phyloP scores from a whole-genome alignment of 2,329 filamentous ascomycete species.

The Colletotrichum tropicale region DNA sequence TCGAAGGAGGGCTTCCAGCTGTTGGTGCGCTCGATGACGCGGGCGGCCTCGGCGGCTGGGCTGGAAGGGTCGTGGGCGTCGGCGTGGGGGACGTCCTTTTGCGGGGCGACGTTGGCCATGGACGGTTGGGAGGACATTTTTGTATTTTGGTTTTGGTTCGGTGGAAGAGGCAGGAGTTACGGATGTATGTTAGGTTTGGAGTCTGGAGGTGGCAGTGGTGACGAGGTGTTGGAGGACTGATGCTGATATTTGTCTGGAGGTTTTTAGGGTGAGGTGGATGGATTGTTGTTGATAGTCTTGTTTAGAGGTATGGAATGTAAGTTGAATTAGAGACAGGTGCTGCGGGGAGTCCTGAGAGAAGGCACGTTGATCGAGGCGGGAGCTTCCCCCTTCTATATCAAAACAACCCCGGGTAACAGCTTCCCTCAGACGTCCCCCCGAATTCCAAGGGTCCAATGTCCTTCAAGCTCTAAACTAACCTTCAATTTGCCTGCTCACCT shows the following conservation, averaged over 20 bases:
- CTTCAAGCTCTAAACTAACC: background rate
- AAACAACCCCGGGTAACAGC: background rate
- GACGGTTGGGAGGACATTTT: background rate
- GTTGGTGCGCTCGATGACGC: constrained; percentile 36
- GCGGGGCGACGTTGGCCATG: background rate
- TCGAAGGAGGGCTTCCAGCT: constrained; percentile 52
- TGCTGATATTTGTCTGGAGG: background rate
- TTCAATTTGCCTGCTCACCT: background rate
- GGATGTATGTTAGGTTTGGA: background rate
- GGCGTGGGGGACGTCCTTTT: background rate
- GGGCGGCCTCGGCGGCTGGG: constrained; percentile 29
- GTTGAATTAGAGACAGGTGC: background rate
- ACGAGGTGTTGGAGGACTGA: no score
- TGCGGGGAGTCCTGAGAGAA: background rate
- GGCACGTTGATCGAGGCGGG: background rate
- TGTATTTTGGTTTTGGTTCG: background rate
- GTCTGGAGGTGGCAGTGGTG: background rate
- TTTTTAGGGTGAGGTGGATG: background rate
- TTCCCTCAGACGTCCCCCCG: background rate
- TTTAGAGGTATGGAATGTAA: background rate
- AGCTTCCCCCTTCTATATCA: background rate
- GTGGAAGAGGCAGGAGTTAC: background rate
- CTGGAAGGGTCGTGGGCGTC: background rate
- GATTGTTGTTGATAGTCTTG: background rate
- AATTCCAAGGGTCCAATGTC: constrained; percentile 5